phyloP scores from a whole-genome alignment of 2,329 filamentous ascomycete species.

The Cladosporium sp. region DNA sequence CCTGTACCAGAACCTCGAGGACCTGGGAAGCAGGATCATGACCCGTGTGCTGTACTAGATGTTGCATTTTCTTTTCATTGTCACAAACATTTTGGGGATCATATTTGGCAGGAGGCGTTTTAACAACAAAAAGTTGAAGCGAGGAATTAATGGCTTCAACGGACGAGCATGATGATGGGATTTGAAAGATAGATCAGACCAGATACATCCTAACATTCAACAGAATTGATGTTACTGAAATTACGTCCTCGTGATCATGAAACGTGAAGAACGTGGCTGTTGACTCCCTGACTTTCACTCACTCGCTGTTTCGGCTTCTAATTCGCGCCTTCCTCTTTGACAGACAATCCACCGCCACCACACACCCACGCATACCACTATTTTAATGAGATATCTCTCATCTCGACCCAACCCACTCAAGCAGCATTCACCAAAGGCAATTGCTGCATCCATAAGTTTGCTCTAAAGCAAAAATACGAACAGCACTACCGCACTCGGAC shows the following conservation, averaged over 20 bases:
- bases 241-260: neutral
- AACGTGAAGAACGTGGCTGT: neutral
- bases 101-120: slow-evolving; percentile 4
- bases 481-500: neutral
- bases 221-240: slow-evolving; percentile 3
- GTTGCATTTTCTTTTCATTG: neutral
- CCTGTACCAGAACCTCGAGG: slow-evolving; percentile 77
- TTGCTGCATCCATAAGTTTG: too few relatives aligned
- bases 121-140: neutral
- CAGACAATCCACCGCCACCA: neutral
- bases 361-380: too few relatives aligned
- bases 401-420: too few relatives aligned
- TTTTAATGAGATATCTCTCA: too few relatives aligned
- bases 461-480: neutral
- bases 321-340: neutral
- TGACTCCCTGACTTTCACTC: neutral
- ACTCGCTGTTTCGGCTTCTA: neutral
- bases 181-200: slow-evolving; percentile 3
- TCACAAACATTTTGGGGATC: neutral
- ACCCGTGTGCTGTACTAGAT: slow-evolving; percentile 45
- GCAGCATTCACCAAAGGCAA: too few relatives aligned
- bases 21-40: slow-evolving; percentile 50
- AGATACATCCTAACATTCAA: slow-evolving; percentile 13
- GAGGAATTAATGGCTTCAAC: slow-evolving; percentile 8
- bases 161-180: slow-evolving; percentile 10